A percentile compares a stretch with the other conserved stretches of the same genome.
Evolutionary conservation across 257 asterid species (phyloP).

Genomic region (Solanum ossicruentum): DNA sequence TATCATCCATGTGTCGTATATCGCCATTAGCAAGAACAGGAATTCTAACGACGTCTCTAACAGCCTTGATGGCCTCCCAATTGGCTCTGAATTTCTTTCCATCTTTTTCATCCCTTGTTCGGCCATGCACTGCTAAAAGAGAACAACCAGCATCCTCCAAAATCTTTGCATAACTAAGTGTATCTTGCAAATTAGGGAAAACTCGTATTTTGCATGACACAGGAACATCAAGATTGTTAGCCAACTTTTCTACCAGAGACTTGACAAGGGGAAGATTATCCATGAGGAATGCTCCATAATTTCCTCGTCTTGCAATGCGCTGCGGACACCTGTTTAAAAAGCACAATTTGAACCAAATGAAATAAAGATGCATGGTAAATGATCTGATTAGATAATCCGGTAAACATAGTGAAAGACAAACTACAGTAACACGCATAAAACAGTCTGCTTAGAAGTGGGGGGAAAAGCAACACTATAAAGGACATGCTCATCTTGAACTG

Average conservation of each 20-base stretch:
- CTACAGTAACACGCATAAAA: not conserved
- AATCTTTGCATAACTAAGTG: constrained; percentile 79
- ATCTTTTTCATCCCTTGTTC: constrained; percentile 91
- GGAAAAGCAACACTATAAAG: not conserved
- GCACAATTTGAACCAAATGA: not conserved
- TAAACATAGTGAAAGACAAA: not conserved
- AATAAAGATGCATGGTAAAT: not conserved
- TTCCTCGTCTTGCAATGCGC: constrained; percentile 79
- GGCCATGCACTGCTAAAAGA: constrained; percentile 87
- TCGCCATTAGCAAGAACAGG: constrained; percentile 95
- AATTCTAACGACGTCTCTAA: constrained; percentile 63
- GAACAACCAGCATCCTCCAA: constrained; percentile 94
- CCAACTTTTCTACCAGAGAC: constrained; percentile 73
- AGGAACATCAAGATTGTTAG: constrained; percentile 58
- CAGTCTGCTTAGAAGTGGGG: not conserved
- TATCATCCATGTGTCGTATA: constrained; percentile 75
- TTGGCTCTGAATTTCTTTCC: constrained; percentile 77
- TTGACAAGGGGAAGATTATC: constrained; percentile 86
- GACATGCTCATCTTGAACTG: not conserved
- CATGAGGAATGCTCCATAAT: constrained; percentile 97
- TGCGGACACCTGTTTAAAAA: constrained; percentile 66
- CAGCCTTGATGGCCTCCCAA: constrained; percentile 77
- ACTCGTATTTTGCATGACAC: constrained; percentile 91
- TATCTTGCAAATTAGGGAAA: constrained; percentile 65
- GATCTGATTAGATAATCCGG: not conserved